Conservation (phyloP, 306 rosid species). For the Sphenostylis stenocarpa region DNA sequence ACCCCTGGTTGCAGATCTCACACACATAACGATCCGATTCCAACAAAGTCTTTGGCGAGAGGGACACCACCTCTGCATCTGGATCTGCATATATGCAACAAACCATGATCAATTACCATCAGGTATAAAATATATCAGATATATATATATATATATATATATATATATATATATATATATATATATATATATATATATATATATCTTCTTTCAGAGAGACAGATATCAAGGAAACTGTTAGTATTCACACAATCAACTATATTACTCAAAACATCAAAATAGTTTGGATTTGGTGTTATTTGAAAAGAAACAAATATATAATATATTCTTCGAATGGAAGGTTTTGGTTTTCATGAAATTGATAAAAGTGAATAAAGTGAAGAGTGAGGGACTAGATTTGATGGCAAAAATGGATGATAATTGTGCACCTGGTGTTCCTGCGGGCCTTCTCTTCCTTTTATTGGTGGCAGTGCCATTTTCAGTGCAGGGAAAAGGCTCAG, state of each 20-base stretch:
- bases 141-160: too few relatives aligned
- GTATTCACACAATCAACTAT: background rate
- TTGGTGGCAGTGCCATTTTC: conserved; percentile 58
- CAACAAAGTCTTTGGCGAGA: conserved; percentile 86
- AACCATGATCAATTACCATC: background rate
- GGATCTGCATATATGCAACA: conserved; percentile 57
- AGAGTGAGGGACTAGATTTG: background rate
- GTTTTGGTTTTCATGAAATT: background rate
- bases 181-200: too few relatives aligned
- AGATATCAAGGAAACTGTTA: background rate
- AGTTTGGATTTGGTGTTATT: background rate
- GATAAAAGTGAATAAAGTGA: conserved; percentile 8
- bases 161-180: too few relatives aligned
- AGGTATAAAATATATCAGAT: background rate
- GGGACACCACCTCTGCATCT: conserved; percentile 97
- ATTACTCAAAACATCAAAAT: background rate
- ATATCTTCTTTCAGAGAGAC: too few relatives aligned
- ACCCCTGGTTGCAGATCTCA: conserved; percentile 99
- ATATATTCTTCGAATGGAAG: background rate
- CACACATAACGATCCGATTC: conserved; percentile 99
- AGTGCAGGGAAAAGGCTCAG: conserved; percentile 73
- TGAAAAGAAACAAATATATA: background rate
- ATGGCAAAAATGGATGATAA: background rate
- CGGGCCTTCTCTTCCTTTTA: conserved; percentile 91
- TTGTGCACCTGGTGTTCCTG: conserved; percentile 91